phyloP scores from a whole-genome alignment of 805 yeast species.

The Saccharomycopsis guyanensis region DNA sequence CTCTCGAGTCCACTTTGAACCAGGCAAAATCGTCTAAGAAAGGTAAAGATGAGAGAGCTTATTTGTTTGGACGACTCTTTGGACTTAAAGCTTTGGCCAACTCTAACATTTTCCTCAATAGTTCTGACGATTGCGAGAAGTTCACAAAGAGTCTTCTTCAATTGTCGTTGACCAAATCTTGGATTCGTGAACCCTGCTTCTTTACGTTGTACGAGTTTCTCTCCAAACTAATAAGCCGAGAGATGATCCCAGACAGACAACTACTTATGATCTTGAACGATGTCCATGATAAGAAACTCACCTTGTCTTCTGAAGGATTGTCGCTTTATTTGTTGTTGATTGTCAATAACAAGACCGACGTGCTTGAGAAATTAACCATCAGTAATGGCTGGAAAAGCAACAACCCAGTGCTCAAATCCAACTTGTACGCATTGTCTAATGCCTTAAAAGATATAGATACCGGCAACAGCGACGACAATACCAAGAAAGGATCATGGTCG shows the following conservation, averaged over 20 bases:
- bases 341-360: constrained; percentile 15
- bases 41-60: constrained; percentile 78
- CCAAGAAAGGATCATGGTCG: constrained; percentile 43
- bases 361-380: constrained; percentile 21
- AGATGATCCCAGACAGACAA: constrained; percentile 16
- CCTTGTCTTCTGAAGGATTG: constrained; percentile 71
- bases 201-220: constrained; percentile 58
- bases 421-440: constrained; percentile 50
- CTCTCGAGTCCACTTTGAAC: constrained; percentile 31
- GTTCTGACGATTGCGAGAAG: constrained; percentile 27
- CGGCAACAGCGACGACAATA: constrained; percentile 30
- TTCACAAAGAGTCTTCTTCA: constrained; percentile 44
- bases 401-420: constrained; percentile 69
- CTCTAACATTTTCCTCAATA: constrained; percentile 34
- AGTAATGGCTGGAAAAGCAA: constrained; percentile 53
- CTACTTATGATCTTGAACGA: constrained; percentile 31
- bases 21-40: constrained; percentile 38
- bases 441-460: constrained; percentile 53
- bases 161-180: constrained; percentile 58
- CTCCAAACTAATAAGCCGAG: constrained; percentile 18
- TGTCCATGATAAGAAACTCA: constrained; percentile 46
- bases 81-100: constrained; percentile 73
- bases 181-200: constrained; percentile 81
- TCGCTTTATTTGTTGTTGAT: constrained; percentile 59
- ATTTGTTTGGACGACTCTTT: constrained; percentile 75